These are phyloP conservation scores for Trichophyton simii DNA, from an alignment of 2,329 filamentous ascomycete genomes.

Conservation along the genomic window DNA sequence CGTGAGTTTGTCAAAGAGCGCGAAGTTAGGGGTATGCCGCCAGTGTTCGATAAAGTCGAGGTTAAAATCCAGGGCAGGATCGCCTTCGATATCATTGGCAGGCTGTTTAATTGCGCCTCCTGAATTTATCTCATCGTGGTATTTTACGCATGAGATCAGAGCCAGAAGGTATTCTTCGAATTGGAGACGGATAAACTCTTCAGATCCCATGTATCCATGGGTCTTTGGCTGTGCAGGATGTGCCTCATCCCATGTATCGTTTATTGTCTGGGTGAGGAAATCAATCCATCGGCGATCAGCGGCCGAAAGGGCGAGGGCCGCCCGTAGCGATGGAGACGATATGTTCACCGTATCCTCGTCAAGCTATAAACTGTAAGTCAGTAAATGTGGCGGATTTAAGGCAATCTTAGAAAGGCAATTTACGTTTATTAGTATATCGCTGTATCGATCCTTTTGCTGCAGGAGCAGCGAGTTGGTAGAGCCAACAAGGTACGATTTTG, in stretches of 20 bases:
- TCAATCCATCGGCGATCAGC: slow-evolving; percentile 95
- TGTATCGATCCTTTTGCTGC: slow-evolving; percentile 90
- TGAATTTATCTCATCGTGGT: slow-evolving; percentile 55
- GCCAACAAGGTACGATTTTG: slow-evolving; percentile 93
- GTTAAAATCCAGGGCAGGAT: slow-evolving; percentile 74
- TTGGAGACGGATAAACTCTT: slow-evolving; percentile 92
- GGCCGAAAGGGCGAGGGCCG: slow-evolving; percentile 64
- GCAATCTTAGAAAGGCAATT: slow-evolving; percentile 13
- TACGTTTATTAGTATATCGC: slow-evolving; percentile 83
- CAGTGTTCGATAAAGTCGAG: slow-evolving; percentile 77
- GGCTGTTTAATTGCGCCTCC: slow-evolving; percentile 11
- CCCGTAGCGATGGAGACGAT: slow-evolving; percentile 62
- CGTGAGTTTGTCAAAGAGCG: slow-evolving; percentile 68
- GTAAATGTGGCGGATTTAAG: background rate
- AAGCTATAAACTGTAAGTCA: slow-evolving; percentile 36
- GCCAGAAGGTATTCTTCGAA: slow-evolving; percentile 95
- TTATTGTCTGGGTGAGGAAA: slow-evolving; percentile 80
- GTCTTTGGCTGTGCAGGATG: slow-evolving; percentile 86
- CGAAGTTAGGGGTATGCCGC: slow-evolving; percentile 79
- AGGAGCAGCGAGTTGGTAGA: slow-evolving; percentile 90
- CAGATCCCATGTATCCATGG: slow-evolving; percentile 85
- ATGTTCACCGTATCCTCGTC: slow-evolving; percentile 81
- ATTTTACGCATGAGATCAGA: slow-evolving; percentile 78
- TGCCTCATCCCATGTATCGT: slow-evolving; percentile 90
- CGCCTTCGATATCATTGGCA: slow-evolving; percentile 55